Percentiles rank a stretch among this genome's conserved stretches.
These are phyloP conservation scores for Annulohypoxylon bovei DNA, from an alignment of 495 filamentous ascomycete genomes.

Conservation along the genomic window DNA sequence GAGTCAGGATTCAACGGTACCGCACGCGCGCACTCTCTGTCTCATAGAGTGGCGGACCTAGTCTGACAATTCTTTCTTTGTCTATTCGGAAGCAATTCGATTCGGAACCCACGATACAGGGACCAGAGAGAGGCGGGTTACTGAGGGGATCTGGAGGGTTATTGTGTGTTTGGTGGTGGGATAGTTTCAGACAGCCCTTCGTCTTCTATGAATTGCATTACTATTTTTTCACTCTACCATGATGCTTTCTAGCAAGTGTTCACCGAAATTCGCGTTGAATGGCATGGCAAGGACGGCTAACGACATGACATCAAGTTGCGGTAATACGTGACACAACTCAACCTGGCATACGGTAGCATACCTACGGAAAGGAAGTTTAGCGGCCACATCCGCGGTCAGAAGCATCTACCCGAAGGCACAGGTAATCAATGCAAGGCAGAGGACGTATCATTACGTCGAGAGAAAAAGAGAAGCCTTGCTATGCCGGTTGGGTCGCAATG, in stretches of 20 bases:
- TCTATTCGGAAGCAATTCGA: conserved; percentile 13
- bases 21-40: conserved; percentile 10
- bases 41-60: conserved; percentile 6
- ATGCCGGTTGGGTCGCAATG: conserved; percentile 35
- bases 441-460: conserved; percentile 28
- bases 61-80: conserved; percentile 4
- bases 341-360: conserved; percentile 26
- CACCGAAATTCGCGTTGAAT: conserved; percentile 40
- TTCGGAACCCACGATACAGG: conserved; percentile 13
- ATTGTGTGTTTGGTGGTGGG: conserved; percentile 9
- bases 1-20: conserved; percentile 22
- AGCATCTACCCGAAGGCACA: conserved; percentile 38
- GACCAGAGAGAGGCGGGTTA: neutral
- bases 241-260: conserved; percentile 5
- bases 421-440: conserved; percentile 42
- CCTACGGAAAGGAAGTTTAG: conserved; percentile 36
- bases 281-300: conserved; percentile 36
- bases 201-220: conserved; percentile 31
- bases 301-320: conserved; percentile 37
- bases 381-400: conserved; percentile 41
- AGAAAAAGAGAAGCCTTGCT: conserved; percentile 20
- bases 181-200: conserved; percentile 36
- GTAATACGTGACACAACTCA: conserved; percentile 40
- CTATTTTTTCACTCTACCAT: neutral
- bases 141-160: neutral